phyloP scores from a whole-genome alignment of 225 moss, liverwort and hornwort genomes.

The Marchantia polymorpha region DNA sequence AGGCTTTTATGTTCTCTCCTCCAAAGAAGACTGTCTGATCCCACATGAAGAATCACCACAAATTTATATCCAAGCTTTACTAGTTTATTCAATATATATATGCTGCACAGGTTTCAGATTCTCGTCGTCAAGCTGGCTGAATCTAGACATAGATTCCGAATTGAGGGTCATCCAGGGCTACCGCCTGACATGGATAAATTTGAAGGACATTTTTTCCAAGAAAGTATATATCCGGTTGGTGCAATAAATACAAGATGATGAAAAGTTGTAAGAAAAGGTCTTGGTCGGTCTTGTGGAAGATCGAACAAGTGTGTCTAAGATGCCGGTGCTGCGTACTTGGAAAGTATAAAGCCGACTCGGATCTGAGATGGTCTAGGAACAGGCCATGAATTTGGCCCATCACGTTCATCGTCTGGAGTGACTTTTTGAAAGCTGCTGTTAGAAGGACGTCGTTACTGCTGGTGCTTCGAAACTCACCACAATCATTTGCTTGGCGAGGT shows the following conservation, averaged over 20 bases:
- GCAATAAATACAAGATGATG: no score
- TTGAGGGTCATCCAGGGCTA: not conserved
- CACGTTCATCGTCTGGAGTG: not conserved
- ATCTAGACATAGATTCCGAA: not conserved
- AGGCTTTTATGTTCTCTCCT: no score
- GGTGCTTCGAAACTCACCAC: constrained; percentile 43
- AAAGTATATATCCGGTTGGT: no score
- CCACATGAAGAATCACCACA: no score
- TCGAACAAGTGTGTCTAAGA: not conserved
- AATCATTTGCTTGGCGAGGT: constrained; percentile 78
- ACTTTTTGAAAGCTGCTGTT: not conserved
- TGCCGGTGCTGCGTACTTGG: not conserved
- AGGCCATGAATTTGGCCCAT: not conserved
- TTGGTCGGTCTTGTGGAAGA: not conserved
- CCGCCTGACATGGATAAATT: not conserved
- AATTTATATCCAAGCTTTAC: no score
- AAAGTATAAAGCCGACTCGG: not conserved
- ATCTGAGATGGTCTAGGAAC: not conserved
- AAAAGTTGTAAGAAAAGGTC: no score
- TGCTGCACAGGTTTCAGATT: no score
- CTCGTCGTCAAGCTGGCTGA: not conserved
- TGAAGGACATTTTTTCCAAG: no score
- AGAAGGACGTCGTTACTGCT: not conserved
- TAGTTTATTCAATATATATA: no score
- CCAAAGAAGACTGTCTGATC: no score